Evolutionary conservation across 352 stramenopile species (phyloP).

Genomic region (Phytopythium aichiense): DNA sequence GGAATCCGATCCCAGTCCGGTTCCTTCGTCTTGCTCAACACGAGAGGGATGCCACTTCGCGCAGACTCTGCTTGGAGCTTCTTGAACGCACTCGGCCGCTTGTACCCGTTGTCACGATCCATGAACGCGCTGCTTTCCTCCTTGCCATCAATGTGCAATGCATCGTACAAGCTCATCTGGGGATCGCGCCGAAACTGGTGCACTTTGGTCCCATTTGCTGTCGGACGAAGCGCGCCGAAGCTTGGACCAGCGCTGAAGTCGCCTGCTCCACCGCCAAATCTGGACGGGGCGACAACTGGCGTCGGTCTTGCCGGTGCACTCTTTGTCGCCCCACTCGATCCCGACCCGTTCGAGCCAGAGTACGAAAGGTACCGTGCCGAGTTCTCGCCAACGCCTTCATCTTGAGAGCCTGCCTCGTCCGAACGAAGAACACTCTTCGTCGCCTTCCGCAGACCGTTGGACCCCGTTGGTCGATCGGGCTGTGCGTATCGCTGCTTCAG

Average conservation of each 20-base stretch:
- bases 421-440: background rate
- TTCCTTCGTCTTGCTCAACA: slow-evolving; percentile 30
- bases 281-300: background rate
- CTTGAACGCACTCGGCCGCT: slow-evolving; percentile 52
- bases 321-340: slow-evolving; percentile 3
- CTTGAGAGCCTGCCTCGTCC: background rate
- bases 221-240: background rate
- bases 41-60: slow-evolving; percentile 31
- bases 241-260: background rate
- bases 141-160: slow-evolving; percentile 38
- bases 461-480: background rate
- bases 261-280: slow-evolving; percentile 1
- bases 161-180: slow-evolving; percentile 61
- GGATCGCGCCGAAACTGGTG: slow-evolving; percentile 29
- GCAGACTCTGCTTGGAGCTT: slow-evolving; percentile 44
- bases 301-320: slow-evolving; percentile 1
- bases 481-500: background rate
- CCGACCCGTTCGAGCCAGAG: slow-evolving; percentile 7
- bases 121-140: slow-evolving; percentile 25
- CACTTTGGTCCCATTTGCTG: background rate
- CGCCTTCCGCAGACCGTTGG: slow-evolving; percentile 3
- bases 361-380: slow-evolving; percentile 50
- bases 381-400: background rate
- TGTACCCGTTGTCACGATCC: slow-evolving; percentile 31
- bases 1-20: slow-evolving; percentile 43